Evolutionary conservation across 805 yeast species (phyloP), one percentile per base, ranked within the genome.

Genomic region (Candida multigemmis): DNA sequence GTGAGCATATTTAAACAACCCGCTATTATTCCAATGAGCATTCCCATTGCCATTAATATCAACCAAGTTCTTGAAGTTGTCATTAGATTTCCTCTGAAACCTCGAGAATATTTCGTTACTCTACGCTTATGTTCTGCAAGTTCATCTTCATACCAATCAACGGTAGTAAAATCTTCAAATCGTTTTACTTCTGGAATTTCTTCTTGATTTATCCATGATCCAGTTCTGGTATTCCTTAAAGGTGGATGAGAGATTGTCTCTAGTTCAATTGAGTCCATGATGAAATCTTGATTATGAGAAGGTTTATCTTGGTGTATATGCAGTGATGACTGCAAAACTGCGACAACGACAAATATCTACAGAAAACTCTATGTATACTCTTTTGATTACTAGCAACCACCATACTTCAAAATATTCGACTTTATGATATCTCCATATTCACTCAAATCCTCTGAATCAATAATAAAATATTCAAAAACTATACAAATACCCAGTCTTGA

Each of bases 1-100:
- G 97, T 85, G 11, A 85, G 65, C 11, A 89, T 71, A 42, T 83
- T 86, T 28, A 91, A 56, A 11, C 70, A 62, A 0, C 85, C 94
- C 0, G 98, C 97, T 20, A 85, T 77, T 2, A 71, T 42, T 4
- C 99, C 99, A 28, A 87, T 79, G 3, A 66, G 36, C 1, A 77
- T 46, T 0, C 97, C 99, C 33, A 85, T 82, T 2, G 67, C 39
- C 0, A 87, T 78, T 19, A 91, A 56, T 0, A 81, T 78, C 1
- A 85, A 42, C 81, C 96, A 85, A 31, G 71, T 71, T 40, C 71
- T 75, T 2, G 65, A 50, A 1, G 65, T 47, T 7, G 56, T 50
- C 15, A 53, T 29, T 2, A 63, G 16, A 30, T 49, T 47, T 17
- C 45, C 49, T 17, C 34, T 28, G 16, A 50, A 35, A 0, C 53